phyloP scores from a whole-genome alignment of 1,139 yeast genomes.

The Debaryomyces nepalensis region DNA sequence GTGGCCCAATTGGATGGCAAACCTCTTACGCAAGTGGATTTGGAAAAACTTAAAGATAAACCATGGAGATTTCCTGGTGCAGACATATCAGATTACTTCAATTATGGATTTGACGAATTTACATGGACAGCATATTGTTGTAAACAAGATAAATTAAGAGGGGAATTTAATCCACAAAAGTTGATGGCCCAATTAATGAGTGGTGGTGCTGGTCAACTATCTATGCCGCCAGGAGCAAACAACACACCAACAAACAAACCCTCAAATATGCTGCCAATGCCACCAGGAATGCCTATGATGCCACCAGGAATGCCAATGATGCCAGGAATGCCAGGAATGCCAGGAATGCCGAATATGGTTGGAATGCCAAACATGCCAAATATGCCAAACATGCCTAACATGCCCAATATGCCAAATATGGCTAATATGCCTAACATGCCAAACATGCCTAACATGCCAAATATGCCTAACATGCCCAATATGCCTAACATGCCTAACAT shows the following conservation, averaged over 20 bases:
- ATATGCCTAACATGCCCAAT: constrained; percentile 22
- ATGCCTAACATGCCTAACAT: constrained; percentile 17
- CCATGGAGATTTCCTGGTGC: constrained; percentile 99
- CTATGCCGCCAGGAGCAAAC: constrained; percentile 12
- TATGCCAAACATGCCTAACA: constrained; percentile 23
- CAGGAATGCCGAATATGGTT: constrained; percentile 28
- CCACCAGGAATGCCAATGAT: constrained; percentile 32
- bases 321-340: constrained; percentile 30
- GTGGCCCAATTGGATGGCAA: constrained; percentile 83
- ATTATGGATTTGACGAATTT: constrained; percentile 93
- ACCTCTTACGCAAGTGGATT: constrained; percentile 81
- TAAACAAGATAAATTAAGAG: constrained; percentile 81
- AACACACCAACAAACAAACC: constrained; percentile 16
- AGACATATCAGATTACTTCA: constrained; percentile 90
- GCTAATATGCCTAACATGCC: constrained; percentile 23
- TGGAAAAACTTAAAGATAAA: constrained; percentile 84
- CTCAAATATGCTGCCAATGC: constrained; percentile 28
- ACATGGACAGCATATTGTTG: constrained; percentile 94
- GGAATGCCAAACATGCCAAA: constrained; percentile 29
- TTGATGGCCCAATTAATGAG: constrained; percentile 51
- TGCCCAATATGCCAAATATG: constrained; percentile 20
- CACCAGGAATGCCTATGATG: constrained; percentile 28
- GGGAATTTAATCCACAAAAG: constrained; percentile 72
- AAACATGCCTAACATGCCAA: constrained; percentile 23
- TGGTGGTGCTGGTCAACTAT: constrained; percentile 18